Percentiles rank a stretch among this genome's conserved stretches.
These are phyloP conservation scores for Chaetomiaceae sp. DNA, from an alignment of 2,329 filamentous ascomycete species.

Conservation along the genomic window DNA sequence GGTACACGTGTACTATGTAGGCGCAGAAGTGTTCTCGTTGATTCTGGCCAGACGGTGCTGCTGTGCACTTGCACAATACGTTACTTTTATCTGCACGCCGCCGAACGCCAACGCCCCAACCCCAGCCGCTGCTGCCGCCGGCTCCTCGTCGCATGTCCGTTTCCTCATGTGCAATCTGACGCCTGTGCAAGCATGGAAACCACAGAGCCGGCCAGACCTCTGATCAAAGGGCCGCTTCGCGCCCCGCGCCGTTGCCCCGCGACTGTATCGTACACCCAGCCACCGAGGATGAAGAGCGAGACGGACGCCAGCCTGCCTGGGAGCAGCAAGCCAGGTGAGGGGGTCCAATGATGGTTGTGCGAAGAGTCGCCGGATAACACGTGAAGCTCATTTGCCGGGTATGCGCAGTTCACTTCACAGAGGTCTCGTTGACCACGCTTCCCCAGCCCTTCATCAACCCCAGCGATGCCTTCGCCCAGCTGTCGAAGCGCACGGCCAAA, in stretches of 20 bases:
- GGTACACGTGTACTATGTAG: no score
- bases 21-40: no score
- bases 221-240: slow-evolving; percentile 12
- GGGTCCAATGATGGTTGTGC: no score
- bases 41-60: no score
- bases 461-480: slow-evolving; percentile 8
- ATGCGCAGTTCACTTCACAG: not conserved
- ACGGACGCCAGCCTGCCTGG: slow-evolving; percentile 1
- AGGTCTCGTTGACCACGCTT: slow-evolving; percentile 12
- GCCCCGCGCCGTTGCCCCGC: not conserved
- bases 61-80: no score
- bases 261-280: slow-evolving; percentile 4
- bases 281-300: slow-evolving; percentile 11
- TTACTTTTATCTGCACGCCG: no score
- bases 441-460: slow-evolving; percentile 20
- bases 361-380: no score
- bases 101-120: no score
- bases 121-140: no score
- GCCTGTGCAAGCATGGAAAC: not conserved
- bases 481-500: no score
- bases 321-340: slow-evolving; percentile 8
- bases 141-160: no score
- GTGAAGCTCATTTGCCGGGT: not conserved
- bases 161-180: no score
- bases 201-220: not conserved